A percentile compares a stretch with the other conserved stretches of the same genome.
Evolutionary conservation across 768 basidiomycete genomes (phyloP).

Genomic region (Gloeopeniophorella convolvens): DNA sequence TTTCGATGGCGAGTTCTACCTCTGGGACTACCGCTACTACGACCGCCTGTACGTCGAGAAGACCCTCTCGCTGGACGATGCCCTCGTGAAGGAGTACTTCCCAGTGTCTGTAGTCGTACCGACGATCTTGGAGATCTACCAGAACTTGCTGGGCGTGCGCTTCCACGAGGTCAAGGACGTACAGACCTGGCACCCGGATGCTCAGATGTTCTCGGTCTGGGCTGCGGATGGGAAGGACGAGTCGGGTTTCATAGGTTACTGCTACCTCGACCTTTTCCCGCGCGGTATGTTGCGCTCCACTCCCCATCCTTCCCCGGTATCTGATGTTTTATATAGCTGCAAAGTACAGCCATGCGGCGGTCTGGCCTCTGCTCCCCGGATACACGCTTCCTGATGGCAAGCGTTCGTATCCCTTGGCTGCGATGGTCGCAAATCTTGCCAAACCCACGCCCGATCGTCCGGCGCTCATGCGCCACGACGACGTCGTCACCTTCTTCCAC

Average conservation of each 20-base stretch:
- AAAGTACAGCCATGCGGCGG: conserved; percentile 85
- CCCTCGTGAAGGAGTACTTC: conserved; percentile 83
- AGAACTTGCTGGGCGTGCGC: conserved; percentile 69
- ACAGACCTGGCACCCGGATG: conserved; percentile 83
- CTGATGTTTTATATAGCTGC: conserved; percentile 35
- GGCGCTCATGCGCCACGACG: conserved; percentile 80
- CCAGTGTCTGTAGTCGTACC: conserved; percentile 80
- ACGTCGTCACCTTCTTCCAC: conserved; percentile 89
- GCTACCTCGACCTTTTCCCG: conserved; percentile 85
- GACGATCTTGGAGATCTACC: conserved; percentile 77
- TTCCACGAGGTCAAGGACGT: conserved; percentile 48
- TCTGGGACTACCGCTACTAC: conserved; percentile 83
- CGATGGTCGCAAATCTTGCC: conserved; percentile 89
- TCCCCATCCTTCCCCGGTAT: neutral
- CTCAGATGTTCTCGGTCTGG: conserved; percentile 83
- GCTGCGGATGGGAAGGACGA: conserved; percentile 65
- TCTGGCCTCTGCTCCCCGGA: conserved; percentile 71
- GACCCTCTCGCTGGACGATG: conserved; percentile 65
- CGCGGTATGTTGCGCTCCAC: conserved; percentile 42
- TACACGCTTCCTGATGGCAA: conserved; percentile 49
- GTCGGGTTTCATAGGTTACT: conserved; percentile 74
- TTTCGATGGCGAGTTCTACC: conserved; percentile 67
- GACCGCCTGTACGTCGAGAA: conserved; percentile 62
- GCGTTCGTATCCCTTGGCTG: conserved; percentile 65
- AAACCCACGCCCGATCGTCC: conserved; percentile 77